Evolutionary conservation across 2,329 filamentous ascomycete genomes (phyloP).

Genomic region (Penicillium sp.): DNA sequence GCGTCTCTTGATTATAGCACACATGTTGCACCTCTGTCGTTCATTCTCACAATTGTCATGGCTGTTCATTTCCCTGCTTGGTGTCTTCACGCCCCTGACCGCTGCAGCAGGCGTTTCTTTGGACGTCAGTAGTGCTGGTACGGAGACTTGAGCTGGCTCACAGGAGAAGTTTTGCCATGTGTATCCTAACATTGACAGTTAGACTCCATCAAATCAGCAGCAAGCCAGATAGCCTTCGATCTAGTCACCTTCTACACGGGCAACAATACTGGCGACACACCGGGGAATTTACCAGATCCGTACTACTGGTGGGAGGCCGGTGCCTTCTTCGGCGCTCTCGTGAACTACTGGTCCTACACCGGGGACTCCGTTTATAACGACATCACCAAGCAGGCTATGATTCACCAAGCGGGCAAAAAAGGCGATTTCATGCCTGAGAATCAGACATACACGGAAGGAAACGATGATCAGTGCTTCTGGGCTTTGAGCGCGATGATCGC

Average conservation of each 20-base stretch:
- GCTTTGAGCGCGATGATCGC: conserved; percentile 24
- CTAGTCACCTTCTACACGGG: conserved; percentile 39
- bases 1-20: neutral
- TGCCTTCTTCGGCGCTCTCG: conserved; percentile 38
- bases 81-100: neutral
- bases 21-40: neutral
- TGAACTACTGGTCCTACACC: conserved; percentile 29
- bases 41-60: neutral
- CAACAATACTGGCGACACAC: conserved; percentile 31
- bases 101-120: neutral
- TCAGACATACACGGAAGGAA: conserved; percentile 15
- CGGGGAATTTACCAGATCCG: conserved; percentile 35
- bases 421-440: conserved; percentile 17
- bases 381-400: conserved; percentile 11
- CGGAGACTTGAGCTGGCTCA: neutral
- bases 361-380: conserved; percentile 15
- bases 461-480: conserved; percentile 20
- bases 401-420: conserved; percentile 13
- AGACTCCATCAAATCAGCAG: conserved; percentile 37
- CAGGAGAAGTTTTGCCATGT: neutral
- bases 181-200: neutral
- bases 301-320: conserved; percentile 44
- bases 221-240: conserved; percentile 34
- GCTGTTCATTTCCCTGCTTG: neutral
- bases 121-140: neutral